phyloP scores from a whole-genome alignment of 371 early-diverging fungal species.

The Spraguea lophii region DNA sequence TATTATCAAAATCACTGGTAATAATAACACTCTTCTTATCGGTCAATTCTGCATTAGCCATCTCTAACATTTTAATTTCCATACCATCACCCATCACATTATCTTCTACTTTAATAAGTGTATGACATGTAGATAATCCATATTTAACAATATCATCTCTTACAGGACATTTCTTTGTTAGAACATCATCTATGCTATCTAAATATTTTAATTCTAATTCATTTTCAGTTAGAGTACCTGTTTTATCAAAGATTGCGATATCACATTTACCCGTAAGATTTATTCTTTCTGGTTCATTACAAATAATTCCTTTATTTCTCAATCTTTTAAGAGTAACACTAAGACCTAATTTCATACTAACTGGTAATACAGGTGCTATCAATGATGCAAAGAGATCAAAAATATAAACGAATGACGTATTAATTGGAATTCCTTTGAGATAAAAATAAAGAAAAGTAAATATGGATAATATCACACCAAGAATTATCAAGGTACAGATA shows the following conservation, averaged over 20 bases:
- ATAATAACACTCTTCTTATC: background rate
- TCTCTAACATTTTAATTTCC: slow-evolving; percentile 90
- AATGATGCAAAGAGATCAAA: slow-evolving; percentile 74
- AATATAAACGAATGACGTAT: slow-evolving; percentile 52
- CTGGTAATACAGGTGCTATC: slow-evolving; percentile 53
- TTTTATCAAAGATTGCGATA: slow-evolving; percentile 94
- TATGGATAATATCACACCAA: slow-evolving; percentile 1
- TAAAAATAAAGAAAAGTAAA: slow-evolving; percentile 46
- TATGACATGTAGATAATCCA: slow-evolving; percentile 82
- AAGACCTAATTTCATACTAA: slow-evolving; percentile 81
- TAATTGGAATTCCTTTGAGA: slow-evolving; percentile 1
- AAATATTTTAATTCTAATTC: too few species aligned
- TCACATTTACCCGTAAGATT: slow-evolving; percentile 81
- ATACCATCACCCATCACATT: slow-evolving; percentile 82
- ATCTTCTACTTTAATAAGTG: slow-evolving; percentile 65
- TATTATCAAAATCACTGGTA: slow-evolving; percentile 48
- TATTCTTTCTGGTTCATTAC: slow-evolving; percentile 72
- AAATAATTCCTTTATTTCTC: slow-evolving; percentile 60
- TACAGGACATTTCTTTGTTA: slow-evolving; percentile 48
- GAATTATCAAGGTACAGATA: slow-evolving; percentile 50
- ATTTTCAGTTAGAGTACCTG: slow-evolving; percentile 92
- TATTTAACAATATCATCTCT: slow-evolving; percentile 1
- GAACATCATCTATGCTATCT: too few species aligned
- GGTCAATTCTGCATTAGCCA: slow-evolving; percentile 56
- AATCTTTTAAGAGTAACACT: slow-evolving; percentile 69